Conservation (phyloP, 2,329 filamentous ascomycete genomes). For the Scopulariopsis brevicaulis region DNA sequence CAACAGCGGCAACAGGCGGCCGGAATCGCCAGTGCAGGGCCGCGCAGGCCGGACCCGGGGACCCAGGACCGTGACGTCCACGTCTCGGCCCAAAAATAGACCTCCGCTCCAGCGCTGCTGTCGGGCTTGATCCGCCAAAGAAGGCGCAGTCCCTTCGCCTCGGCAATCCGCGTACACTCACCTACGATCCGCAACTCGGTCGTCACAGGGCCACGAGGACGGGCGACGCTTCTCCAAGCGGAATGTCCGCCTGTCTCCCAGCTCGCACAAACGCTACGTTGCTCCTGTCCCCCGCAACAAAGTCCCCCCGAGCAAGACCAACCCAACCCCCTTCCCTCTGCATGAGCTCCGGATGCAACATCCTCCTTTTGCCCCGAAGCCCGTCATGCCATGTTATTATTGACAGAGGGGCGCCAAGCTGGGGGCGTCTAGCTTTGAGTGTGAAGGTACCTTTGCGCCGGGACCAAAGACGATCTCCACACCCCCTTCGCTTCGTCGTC, state of each 20-base stretch:
- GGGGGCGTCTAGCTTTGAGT: not conserved
- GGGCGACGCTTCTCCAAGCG: no score
- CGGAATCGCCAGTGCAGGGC: not conserved
- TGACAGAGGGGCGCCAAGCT: not conserved
- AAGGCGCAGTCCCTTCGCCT: not conserved
- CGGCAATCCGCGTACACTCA: not conserved
- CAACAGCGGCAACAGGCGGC: not conserved
- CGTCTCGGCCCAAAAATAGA: not conserved
- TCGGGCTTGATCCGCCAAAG: not conserved
- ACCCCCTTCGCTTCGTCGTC: not conserved
- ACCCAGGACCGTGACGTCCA: not conserved
- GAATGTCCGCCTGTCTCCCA: not conserved
- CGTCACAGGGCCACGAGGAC: no score
- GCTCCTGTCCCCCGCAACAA: not conserved
- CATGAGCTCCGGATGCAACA: not conserved
- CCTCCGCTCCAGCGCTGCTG: not conserved
- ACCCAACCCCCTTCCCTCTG: not conserved
- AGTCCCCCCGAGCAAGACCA: not conserved
- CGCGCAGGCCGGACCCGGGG: not conserved
- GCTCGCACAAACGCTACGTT: not conserved
- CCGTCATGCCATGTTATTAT: not conserved
- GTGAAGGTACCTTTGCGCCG: not conserved
- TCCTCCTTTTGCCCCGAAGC: not conserved
- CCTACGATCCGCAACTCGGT: no score
- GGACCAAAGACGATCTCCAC: not conserved